Evolutionary conservation across 192 early-diverging fungal species (phyloP).

Genomic region (Glomus cerebriforme): DNA sequence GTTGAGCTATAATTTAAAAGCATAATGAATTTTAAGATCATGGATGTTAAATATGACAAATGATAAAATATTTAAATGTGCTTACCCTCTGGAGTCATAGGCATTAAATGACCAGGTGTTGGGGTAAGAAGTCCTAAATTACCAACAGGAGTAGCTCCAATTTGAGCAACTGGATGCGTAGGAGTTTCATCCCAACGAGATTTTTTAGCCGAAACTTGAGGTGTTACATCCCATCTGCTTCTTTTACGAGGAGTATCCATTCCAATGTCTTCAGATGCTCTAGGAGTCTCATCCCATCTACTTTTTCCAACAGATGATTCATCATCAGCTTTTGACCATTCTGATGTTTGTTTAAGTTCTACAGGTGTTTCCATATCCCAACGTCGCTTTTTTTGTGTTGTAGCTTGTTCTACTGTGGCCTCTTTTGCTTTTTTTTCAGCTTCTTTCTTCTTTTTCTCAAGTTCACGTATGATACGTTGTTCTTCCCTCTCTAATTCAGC

Average conservation of each 20-base stretch:
- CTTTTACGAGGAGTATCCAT: conserved; percentile 55
- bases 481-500: conserved; percentile 84
- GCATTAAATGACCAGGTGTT: conserved; percentile 63
- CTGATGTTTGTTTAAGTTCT: conserved; percentile 52
- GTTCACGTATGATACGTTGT: conserved; percentile 65
- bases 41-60: not conserved
- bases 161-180: conserved; percentile 54
- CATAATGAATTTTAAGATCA: not conserved
- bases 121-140: conserved; percentile 79
- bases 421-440: conserved; percentile 48
- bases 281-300: conserved; percentile 84
- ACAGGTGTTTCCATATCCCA: conserved; percentile 77
- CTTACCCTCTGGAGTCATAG: conserved; percentile 81
- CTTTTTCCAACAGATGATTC: conserved; percentile 48
- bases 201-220: conserved; percentile 68
- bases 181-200: conserved; percentile 98
- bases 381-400: conserved; percentile 65
- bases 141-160: conserved; percentile 80
- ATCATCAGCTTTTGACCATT: conserved; percentile 54
- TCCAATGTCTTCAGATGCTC: conserved; percentile 40
- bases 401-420: conserved; percentile 40
- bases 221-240: conserved; percentile 83
- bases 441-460: conserved; percentile 75
- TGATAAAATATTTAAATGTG: conserved; percentile 8
- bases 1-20: conserved; percentile 50